Base-by-base conservation (phyloP, 176 grass and related monocot genomes). In the Musa beccarii region DNA sequence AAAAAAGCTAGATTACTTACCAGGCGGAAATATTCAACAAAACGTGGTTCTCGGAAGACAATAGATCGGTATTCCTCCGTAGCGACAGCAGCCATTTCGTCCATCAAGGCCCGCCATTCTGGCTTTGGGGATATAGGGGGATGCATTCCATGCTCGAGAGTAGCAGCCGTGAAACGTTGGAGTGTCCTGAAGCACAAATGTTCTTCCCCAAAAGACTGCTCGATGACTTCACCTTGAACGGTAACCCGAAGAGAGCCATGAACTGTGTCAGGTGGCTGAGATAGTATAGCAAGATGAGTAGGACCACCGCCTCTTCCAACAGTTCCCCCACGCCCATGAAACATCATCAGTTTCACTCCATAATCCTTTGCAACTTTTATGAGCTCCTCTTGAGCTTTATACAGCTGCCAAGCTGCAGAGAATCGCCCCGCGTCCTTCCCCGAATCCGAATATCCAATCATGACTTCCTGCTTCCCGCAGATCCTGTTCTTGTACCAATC, bases 361-460 rank as follows among this genome's bases (percentile, higher is more conserved):
- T 79, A 81, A 69, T 76, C 0, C 81, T 97, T 97, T 55, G 93
- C 93, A 54, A 97, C 87, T 49, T 92, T 92, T 71, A 92, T 83
- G 69, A 96, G 90, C 34, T 90, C 93, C 76, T 92, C 89, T 84
- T 92, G 90, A 63, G 85, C 81, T 84, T 92, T 97, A 83, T 92
- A 97, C 71, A 97, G 64, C 77, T 97, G 85, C 89, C 93, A 97
- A 50, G 87, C 85, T 69, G 93, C 93, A 78, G 93, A 92, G 63
- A 96, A 85, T 71, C 87, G 87, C 51, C 93, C 90, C 63, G 90
- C 93, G 89, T 97, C 93, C 78, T 96, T 96, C 54, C 90, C 93
- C 72, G 93, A 96, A 83, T 96, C 93, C 22, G 93, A 96, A 84
- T 96, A 92, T 20, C 90, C 93, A 24, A 96, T 96, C 93, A 97